Percentiles rank a stretch among this genome's conserved stretches.
Evolutionary conservation across 2,329 filamentous ascomycete genomes (phyloP).

Genomic region (Chaetoscypha palmicola): DNA sequence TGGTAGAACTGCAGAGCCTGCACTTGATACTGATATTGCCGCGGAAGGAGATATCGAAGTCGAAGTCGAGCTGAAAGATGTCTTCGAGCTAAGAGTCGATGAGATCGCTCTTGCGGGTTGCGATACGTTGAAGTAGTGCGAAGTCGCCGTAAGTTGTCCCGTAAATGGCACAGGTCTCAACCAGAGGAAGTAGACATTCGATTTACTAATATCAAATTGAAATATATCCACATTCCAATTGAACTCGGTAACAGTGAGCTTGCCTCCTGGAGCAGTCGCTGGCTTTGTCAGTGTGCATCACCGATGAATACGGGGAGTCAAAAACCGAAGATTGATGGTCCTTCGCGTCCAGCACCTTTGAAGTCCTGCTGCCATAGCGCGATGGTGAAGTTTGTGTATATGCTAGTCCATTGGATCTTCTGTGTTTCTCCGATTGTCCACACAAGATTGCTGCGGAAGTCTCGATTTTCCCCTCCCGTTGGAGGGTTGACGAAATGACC

Average conservation of each 20-base stretch:
- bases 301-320: too few species aligned
- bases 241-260: neutral
- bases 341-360: neutral
- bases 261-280: neutral
- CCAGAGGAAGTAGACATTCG: constrained; percentile 1
- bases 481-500: neutral
- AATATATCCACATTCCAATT: constrained; percentile 1
- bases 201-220: neutral
- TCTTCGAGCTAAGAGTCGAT: too few species aligned
- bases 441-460: neutral
- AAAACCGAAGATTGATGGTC: neutral
- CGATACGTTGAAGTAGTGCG: neutral
- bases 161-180: neutral
- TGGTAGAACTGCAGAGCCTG: neutral
- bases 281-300: neutral
- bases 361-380: constrained; percentile 1
- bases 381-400: neutral
- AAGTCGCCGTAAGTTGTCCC: neutral
- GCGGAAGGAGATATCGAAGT: neutral
- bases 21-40: neutral
- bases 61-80: too few species aligned
- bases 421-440: constrained; percentile 1
- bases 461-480: neutral
- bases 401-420: neutral
- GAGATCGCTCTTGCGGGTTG: too few species aligned